Evolutionary conservation across 2,329 filamentous ascomycete genomes (phyloP).

Genomic region (Mycosphaerella sp.): DNA sequence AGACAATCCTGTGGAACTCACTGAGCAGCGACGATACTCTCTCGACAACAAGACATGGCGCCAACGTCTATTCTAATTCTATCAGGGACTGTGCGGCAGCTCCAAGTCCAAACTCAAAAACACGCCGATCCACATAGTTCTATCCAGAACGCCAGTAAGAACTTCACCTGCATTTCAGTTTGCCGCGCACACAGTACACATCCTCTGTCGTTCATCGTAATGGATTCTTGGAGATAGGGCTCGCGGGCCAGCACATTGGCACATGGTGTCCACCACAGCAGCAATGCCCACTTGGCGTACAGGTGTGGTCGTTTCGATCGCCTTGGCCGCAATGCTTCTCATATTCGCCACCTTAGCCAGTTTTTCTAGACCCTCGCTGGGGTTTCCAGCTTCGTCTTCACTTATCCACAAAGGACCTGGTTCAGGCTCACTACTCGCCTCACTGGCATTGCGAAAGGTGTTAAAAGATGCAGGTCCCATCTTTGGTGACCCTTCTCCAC

Average conservation of each 20-base stretch:
- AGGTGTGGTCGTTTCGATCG: conserved; percentile 3
- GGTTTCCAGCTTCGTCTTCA: conserved; percentile 5
- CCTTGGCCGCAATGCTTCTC: conserved; percentile 3
- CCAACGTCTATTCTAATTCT: too few species aligned
- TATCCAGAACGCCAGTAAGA: not conserved
- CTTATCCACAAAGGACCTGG: not conserved
- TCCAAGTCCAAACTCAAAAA: not conserved
- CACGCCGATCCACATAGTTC: not conserved
- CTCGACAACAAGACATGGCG: not conserved
- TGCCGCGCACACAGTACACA: too few species aligned
- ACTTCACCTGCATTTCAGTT: not conserved
- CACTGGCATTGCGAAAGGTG: conserved; percentile 40
- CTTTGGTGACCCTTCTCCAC: conserved; percentile 33
- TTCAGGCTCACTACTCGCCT: conserved; percentile 21
- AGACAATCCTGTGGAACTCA: too few species aligned
- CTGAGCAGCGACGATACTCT: too few species aligned
- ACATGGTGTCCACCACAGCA: not conserved
- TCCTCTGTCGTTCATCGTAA: not conserved
- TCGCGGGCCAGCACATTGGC: not conserved
- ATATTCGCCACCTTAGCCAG: conserved; percentile 15
- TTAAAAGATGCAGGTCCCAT: conserved; percentile 40
- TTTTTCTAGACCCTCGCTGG: conserved; percentile 8
- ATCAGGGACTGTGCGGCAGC: not conserved
- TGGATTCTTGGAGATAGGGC: not conserved
- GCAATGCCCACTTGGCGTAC: conserved; percentile 3